Evolutionary conservation across 768 basidiomycete species (phyloP).

Genomic region (Leccinum subtestaceum): DNA sequence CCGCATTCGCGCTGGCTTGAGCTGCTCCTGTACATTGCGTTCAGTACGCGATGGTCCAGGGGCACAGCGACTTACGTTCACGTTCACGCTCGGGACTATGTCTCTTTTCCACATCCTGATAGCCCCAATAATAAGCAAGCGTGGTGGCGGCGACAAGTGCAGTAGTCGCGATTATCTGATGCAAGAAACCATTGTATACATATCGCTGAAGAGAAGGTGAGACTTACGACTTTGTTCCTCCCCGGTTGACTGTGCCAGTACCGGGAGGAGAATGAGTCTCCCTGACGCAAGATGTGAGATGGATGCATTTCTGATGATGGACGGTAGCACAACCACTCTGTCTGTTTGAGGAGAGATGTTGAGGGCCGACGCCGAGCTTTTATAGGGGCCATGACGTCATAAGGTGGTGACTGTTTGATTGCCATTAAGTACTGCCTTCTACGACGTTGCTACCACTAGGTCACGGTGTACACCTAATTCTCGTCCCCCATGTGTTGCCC

Average conservation of each 20-base stretch:
- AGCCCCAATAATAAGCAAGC: constrained; percentile 37
- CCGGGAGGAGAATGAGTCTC: constrained; percentile 27
- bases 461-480: not conserved
- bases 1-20: constrained; percentile 7
- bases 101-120: constrained; percentile 34
- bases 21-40: constrained; percentile 7
- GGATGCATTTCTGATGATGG: constrained; percentile 21
- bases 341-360: constrained; percentile 4
- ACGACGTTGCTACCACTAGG: not conserved
- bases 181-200: not conserved
- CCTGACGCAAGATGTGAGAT: constrained; percentile 22
- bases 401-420: not conserved
- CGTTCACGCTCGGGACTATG: constrained; percentile 22
- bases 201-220: too few species aligned
- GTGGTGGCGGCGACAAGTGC: constrained; percentile 29
- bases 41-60: not conserved
- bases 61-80: constrained; percentile 18
- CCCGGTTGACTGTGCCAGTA: constrained; percentile 35
- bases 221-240: constrained; percentile 33
- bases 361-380: constrained; percentile 16
- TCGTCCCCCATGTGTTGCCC: not conserved
- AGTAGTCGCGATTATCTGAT: constrained; percentile 30
- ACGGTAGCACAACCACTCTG: not conserved
- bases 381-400: constrained; percentile 35
- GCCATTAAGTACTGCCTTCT: not conserved